Evolutionary conservation across 2,329 filamentous ascomycete species (phyloP).

Genomic region (Ceratocystis lukuohia): DNA sequence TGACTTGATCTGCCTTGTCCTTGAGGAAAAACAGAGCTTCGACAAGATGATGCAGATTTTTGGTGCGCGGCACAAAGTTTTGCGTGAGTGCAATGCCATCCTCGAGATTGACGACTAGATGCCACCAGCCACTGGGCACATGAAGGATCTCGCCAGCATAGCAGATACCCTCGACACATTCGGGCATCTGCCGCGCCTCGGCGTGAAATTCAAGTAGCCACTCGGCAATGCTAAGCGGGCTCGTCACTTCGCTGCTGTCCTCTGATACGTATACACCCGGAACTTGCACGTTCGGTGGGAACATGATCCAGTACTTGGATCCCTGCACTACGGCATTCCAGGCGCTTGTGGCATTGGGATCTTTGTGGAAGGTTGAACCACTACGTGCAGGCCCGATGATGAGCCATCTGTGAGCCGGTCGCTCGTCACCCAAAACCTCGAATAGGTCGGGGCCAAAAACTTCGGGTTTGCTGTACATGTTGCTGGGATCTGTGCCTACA

Average conservation of each 20-base stretch:
- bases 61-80: conserved; percentile 72
- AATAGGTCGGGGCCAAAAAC: conserved; percentile 86
- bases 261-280: conserved; percentile 82
- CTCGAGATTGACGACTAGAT: conserved; percentile 82
- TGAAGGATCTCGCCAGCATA: conserved; percentile 73
- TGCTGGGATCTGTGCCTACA: conserved; percentile 38
- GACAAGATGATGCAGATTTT: conserved; percentile 42
- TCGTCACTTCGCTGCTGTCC: conserved; percentile 86
- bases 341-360: conserved; percentile 58
- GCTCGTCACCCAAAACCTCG: conserved; percentile 57
- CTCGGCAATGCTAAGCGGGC: conserved; percentile 88
- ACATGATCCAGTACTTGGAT: conserved; percentile 98
- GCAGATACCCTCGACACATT: conserved; percentile 79
- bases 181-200: conserved; percentile 60
- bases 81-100: conserved; percentile 80
- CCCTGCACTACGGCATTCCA: conserved; percentile 92
- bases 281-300: conserved; percentile 63
- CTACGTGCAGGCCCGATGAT: conserved; percentile 79
- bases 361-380: conserved; percentile 90
- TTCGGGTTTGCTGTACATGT: conserved; percentile 62
- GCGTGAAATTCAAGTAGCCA: conserved; percentile 85
- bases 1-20: conserved; percentile 74
- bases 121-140: conserved; percentile 93
- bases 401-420: conserved; percentile 83
- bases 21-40: conserved; percentile 68